Conservation (phyloP, 345 rosid genomes). For the Sisymbrium irio region DNA sequence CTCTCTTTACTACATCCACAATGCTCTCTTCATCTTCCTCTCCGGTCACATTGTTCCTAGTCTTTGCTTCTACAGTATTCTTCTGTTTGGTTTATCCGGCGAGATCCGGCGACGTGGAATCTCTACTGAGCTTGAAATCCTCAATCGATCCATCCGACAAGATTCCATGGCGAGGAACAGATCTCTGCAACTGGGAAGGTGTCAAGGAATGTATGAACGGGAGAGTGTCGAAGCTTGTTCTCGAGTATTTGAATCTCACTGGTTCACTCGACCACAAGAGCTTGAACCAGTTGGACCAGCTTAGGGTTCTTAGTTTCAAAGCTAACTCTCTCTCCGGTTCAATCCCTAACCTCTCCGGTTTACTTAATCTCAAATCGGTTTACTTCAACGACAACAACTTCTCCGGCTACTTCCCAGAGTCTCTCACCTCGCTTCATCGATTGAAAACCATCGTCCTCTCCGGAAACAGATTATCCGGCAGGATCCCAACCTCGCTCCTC, state of each 20-base stretch:
- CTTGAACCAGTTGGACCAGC: slow-evolving; percentile 70
- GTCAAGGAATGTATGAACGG: slow-evolving; percentile 70
- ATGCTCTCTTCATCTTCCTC: slow-evolving; percentile 37
- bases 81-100: slow-evolving; percentile 43
- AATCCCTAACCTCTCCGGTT: slow-evolving; percentile 62
- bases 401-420: slow-evolving; percentile 70
- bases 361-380: slow-evolving; percentile 76
- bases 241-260: slow-evolving; percentile 62
- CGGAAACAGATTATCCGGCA: slow-evolving; percentile 61
- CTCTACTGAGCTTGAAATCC: slow-evolving; percentile 66
- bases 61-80: slow-evolving; percentile 21
- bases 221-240: slow-evolving; percentile 77
- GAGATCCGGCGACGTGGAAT: slow-evolving; percentile 56
- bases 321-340: slow-evolving; percentile 75
- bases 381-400: slow-evolving; percentile 67
- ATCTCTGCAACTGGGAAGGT: slow-evolving; percentile 76
- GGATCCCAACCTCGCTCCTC: slow-evolving; percentile 57
- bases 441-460: slow-evolving; percentile 62
- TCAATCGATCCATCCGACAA: slow-evolving; percentile 58
- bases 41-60: slow-evolving; percentile 5
- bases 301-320: slow-evolving; percentile 88
- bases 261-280: slow-evolving; percentile 52
- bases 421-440: slow-evolving; percentile 65
- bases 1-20: not conserved
- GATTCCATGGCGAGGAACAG: slow-evolving; percentile 56